These are phyloP conservation scores for Podospora conica DNA, from an alignment of 495 filamentous ascomycete species.

Conservation along the genomic window DNA sequence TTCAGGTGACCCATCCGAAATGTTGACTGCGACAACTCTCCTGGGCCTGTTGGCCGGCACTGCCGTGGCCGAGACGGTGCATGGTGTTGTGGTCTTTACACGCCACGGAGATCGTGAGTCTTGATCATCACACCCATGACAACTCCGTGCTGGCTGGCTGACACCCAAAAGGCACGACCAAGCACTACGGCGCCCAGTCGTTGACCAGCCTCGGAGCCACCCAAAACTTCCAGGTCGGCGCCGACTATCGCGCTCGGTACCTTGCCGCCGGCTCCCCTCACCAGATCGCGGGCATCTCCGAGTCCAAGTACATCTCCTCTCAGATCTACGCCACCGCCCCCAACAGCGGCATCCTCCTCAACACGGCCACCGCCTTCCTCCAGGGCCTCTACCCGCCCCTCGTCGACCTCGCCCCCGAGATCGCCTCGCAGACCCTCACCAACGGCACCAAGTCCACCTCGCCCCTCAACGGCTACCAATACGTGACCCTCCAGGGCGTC, in stretches of 20 bases:
- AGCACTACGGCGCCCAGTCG: conserved; percentile 15
- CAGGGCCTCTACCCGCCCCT: conserved; percentile 23
- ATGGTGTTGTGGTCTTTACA: conserved; percentile 18
- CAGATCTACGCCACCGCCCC: conserved; percentile 21
- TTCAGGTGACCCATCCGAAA: background rate
- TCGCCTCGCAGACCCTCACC: conserved; percentile 12
- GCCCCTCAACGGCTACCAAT: conserved; percentile 21
- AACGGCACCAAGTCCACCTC: conserved; percentile 14
- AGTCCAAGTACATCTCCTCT: conserved; percentile 12
- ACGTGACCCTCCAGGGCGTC: conserved; percentile 20
- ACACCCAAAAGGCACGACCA: conserved; percentile 14
- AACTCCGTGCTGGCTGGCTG: background rate
- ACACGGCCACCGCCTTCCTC: conserved; percentile 21
- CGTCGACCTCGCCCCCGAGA: background rate
- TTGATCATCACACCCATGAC: background rate
- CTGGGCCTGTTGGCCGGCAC: conserved; percentile 39
- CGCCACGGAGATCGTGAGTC: conserved; percentile 20
- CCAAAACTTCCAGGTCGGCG: conserved; percentile 16
- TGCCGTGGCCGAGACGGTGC: conserved; percentile 16
- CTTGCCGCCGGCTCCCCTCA: conserved; percentile 10
- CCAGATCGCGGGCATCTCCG: conserved; percentile 20
- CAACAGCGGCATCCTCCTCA: conserved; percentile 17
- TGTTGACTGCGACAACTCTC: background rate
- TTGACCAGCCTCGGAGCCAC: conserved; percentile 17
- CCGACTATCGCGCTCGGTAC: conserved; percentile 18